Evolutionary conservation across 129 eudicot genomes (phyloP), one percentile per base, ranked within the genome.

Genomic region (Gnaphalium uliginosum): DNA sequence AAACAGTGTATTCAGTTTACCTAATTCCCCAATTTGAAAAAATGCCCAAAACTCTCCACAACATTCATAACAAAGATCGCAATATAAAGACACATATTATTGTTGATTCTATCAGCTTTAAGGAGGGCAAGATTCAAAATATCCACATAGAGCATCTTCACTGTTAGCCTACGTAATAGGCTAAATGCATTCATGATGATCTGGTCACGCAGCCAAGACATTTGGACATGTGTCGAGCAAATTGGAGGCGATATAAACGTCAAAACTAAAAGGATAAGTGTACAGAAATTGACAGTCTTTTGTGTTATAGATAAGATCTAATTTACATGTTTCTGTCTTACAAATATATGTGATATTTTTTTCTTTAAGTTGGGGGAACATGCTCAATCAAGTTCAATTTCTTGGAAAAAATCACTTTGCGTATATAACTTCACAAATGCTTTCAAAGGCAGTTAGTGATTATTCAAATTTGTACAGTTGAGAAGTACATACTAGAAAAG

Each of bases 1-100:
- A 29, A 23, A 54, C 51, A 53, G 24, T 51, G 21, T 27, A 72
- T 17, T 19, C 62, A 48, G 10, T 25, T 70, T 50, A 39, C 75
- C 63, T 51, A 9, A 8, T 51, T 50, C 25, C 62, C 18, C 63
- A 59, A 50, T 27, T 50, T 27, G n/a, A 15, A 51, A 18, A 51
- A 30, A 70, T 27, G 75, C 29, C 48, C 17, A 50, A 50, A 26
- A 51, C 73, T 70, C 43, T 70, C 62, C 46, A 27, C 63, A 70
- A 25, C 69, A 17, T 29, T n/a, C 48, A 29, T 18, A 65, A 26
- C 18, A 22, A 50, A 53, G 64, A 25, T 27, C 8, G 46, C 10
- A 50, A 21, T 51, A n/a, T 26, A n/a, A 71, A 30, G 63, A 26
- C 25, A 17, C 64, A 26, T 21, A 46, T 50, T 22, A 59, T 71